A percentile compares a stretch with the other conserved stretches of the same genome.
These are phyloP conservation scores for Bombardia bombarda DNA, from an alignment of 495 filamentous ascomycete genomes.

Conservation along the genomic window DNA sequence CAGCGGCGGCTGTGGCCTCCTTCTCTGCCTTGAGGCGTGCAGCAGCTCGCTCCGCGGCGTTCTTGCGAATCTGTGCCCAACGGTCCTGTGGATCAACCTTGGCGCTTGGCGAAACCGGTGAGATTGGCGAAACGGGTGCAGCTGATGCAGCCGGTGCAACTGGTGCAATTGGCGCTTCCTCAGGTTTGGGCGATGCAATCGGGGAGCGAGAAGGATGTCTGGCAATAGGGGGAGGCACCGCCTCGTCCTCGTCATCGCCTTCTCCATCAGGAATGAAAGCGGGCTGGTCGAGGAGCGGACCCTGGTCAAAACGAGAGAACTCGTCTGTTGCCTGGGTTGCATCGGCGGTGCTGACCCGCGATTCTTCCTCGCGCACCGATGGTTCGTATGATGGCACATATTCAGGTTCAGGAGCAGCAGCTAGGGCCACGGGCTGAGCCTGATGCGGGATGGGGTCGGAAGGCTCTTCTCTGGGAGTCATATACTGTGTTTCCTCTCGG, in stretches of 20 bases:
- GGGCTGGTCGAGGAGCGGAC: constrained; percentile 78
- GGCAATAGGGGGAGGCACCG: constrained; percentile 36
- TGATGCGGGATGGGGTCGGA: constrained; percentile 14
- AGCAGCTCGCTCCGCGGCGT: constrained; percentile 73
- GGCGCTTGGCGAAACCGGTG: constrained; percentile 16
- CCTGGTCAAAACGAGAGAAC: constrained; percentile 84
- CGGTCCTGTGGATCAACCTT: constrained; percentile 48
- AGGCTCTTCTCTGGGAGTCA: constrained; percentile 22
- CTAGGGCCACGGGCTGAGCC: constrained; percentile 1
- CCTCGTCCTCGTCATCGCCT: constrained; percentile 37
- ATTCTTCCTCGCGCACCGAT: constrained; percentile 44
- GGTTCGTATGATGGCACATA: constrained; percentile 39
- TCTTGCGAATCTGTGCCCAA: constrained; percentile 94
- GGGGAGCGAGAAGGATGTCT: constrained; percentile 18
- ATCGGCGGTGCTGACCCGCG: constrained; percentile 58
- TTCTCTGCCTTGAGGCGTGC: constrained; percentile 50
- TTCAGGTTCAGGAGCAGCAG: constrained; percentile 12
- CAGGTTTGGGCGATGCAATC: constrained; percentile 10
- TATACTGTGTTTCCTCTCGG: constrained; percentile 14
- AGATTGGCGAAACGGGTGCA: constrained; percentile 6
- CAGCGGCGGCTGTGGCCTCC: constrained; percentile 41
- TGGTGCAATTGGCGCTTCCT: constrained; percentile 15
- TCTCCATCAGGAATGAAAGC: constrained; percentile 70
- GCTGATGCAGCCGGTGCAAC: constrained; percentile 5
- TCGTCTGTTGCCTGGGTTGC: constrained; percentile 57